phyloP scores from a whole-genome alignment of 768 basidiomycete species.

The Boletellus emodensis region DNA sequence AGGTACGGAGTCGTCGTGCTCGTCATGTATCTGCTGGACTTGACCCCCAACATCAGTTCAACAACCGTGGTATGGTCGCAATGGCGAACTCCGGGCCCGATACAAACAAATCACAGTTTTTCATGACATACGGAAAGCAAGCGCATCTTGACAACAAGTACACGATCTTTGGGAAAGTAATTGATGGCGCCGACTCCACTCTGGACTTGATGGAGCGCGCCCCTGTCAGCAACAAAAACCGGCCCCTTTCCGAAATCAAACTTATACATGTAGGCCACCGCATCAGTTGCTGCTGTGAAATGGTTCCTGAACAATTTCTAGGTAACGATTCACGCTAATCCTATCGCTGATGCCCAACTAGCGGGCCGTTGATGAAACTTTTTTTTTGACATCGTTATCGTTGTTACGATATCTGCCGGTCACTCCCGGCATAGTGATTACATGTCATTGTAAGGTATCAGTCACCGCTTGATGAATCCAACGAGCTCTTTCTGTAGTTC shows the following conservation, averaged over 20 bases:
- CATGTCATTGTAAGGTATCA: slow-evolving; percentile 15
- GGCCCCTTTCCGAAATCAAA: slow-evolving; percentile 83
- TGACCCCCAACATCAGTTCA: slow-evolving; percentile 60
- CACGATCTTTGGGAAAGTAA: slow-evolving; percentile 96
- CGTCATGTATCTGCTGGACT: background rate
- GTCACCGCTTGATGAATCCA: slow-evolving; percentile 73
- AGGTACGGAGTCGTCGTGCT: slow-evolving; percentile 46
- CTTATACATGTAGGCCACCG: slow-evolving; percentile 69
- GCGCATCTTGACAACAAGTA: slow-evolving; percentile 91
- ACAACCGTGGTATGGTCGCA: slow-evolving; percentile 88
- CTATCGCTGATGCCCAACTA: slow-evolving; percentile 73
- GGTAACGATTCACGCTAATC: slow-evolving; percentile 92
- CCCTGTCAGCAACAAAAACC: slow-evolving; percentile 87
- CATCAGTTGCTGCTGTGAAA: background rate
- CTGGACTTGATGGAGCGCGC: slow-evolving; percentile 91
- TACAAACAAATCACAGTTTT: slow-evolving; percentile 90
- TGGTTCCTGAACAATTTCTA: slow-evolving; percentile 27
- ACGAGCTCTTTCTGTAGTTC: slow-evolving; percentile 90
- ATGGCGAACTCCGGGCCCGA: slow-evolving; percentile 98
- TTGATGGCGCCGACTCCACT: slow-evolving; percentile 93
- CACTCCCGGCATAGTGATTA: slow-evolving; percentile 6
- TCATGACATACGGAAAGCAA: slow-evolving; percentile 89
- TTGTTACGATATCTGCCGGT: slow-evolving; percentile 1
- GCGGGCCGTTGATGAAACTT: slow-evolving; percentile 21
- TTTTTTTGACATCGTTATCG: background rate